These are phyloP conservation scores for Vaccinium vitisidaea DNA, from an alignment of 148 eudicot genomes.

Conservation along the genomic window DNA sequence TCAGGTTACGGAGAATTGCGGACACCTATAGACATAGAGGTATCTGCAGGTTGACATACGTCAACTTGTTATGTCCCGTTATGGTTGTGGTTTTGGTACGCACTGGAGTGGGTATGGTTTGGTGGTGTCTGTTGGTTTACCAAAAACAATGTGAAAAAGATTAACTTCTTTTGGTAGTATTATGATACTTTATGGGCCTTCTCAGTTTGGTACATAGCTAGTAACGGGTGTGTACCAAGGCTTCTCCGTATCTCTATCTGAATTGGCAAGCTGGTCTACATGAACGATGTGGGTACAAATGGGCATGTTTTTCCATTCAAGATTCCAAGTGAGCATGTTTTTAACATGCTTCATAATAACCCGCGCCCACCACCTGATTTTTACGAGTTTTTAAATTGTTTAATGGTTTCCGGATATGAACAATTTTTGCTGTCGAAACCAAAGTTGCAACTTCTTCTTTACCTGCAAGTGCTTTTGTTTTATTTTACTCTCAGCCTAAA, in stretches of 20 bases:
- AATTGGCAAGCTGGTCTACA: not conserved
- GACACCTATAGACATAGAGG: no score
- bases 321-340: not conserved
- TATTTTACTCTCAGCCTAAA: not conserved
- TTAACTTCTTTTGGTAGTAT: no score
- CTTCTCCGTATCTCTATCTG: not conserved
- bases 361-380: not conserved
- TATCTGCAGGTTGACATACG: no score
- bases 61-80: no score
- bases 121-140: no score
- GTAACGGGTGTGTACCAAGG: not conserved
- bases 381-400: not conserved
- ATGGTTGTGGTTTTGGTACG: no score
- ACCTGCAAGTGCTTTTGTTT: not conserved
- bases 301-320: not conserved
- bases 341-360: not conserved
- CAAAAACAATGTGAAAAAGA: no score
- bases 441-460: not conserved
- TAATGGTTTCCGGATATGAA: not conserved
- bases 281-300: not conserved
- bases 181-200: no score
- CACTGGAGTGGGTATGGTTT: no score
- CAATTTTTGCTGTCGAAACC: not conserved
- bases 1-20: no score
- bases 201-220: no score